Evolutionary conservation across 2,329 filamentous ascomycete species (phyloP).

Genomic region (Trichoderma endophyticum): DNA sequence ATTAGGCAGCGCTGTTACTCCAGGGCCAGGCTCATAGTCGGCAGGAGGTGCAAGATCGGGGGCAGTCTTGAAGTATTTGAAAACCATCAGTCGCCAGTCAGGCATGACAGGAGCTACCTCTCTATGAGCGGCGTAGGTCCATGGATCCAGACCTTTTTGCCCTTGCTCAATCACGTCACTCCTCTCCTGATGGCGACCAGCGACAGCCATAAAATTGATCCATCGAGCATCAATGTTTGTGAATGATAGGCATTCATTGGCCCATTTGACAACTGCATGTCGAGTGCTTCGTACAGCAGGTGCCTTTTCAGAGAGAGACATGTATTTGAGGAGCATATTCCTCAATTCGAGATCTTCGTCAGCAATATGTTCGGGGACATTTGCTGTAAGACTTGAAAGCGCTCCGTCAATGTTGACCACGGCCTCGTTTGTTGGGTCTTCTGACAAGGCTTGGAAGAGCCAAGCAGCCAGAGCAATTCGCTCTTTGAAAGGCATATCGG

Average conservation of each 20-base stretch:
- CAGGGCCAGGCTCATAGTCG: constrained; percentile 23
- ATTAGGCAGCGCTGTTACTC: constrained; percentile 3
- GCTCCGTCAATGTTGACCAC: constrained; percentile 88
- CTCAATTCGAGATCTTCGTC: constrained; percentile 37
- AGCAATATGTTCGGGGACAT: constrained; percentile 38
- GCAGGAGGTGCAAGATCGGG: constrained; percentile 33
- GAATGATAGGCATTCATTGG: constrained; percentile 82
- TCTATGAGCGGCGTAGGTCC: constrained; percentile 48
- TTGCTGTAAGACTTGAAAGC: constrained; percentile 66
- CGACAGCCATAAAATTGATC: constrained; percentile 82
- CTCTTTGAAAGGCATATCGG: constrained; percentile 53
- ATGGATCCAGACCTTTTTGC: constrained; percentile 75
- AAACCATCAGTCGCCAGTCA: constrained; percentile 51
- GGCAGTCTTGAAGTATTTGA: constrained; percentile 44
- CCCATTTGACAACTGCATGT: constrained; percentile 82
- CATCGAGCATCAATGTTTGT: constrained; percentile 75
- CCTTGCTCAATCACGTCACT: constrained; percentile 89
- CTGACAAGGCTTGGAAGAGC: constrained; percentile 78
- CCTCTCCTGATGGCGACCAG: constrained; percentile 62
- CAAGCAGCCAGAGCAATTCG: constrained; percentile 60
- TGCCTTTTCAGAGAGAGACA: constrained; percentile 50
- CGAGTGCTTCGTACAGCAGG: constrained; percentile 68
- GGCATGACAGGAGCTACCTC: constrained; percentile 42
- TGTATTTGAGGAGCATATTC: constrained; percentile 64
- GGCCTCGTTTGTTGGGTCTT: constrained; percentile 72